Evolutionary conservation across 2,329 filamentous ascomycete species (phyloP).

Genomic region (Sordariomycetes sp.): DNA sequence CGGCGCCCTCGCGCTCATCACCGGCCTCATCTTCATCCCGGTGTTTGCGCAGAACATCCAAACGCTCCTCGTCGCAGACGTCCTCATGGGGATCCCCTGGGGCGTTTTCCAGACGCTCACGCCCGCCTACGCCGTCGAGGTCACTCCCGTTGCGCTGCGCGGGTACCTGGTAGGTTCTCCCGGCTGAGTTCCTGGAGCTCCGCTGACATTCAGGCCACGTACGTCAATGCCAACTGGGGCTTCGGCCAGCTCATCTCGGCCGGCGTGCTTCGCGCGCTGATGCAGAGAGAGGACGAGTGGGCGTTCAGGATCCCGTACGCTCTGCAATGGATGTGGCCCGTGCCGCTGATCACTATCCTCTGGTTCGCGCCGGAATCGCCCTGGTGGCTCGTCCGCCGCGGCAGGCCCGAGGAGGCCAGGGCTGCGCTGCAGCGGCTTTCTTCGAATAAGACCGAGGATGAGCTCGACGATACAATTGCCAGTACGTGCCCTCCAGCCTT

Average conservation of each 20-base stretch:
- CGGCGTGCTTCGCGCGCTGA: conserved; percentile 41
- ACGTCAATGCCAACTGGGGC: no score
- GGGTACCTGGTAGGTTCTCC: no score
- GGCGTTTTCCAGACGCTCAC: conserved; percentile 44
- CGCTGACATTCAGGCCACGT: no score
- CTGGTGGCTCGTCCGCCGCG: conserved; percentile 45
- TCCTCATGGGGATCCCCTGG: conserved; percentile 52
- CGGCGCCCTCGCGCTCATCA: conserved; percentile 24
- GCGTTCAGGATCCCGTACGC: conserved; percentile 37
- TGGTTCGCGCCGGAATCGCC: conserved; percentile 40
- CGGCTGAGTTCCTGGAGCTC: conserved; percentile 54
- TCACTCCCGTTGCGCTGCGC: conserved; percentile 47
- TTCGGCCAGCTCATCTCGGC: conserved; percentile 51
- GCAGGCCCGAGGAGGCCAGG: conserved; percentile 29
- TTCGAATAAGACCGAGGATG: conserved; percentile 10
- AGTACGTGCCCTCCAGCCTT: no score
- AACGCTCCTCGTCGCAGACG: conserved; percentile 39
- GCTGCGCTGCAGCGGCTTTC: conserved; percentile 39
- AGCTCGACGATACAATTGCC: conserved; percentile 29
- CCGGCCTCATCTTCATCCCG: conserved; percentile 34
- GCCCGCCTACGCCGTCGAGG: conserved; percentile 40
- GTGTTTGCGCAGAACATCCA: conserved; percentile 38
- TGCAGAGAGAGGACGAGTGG: neutral
- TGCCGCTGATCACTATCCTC: conserved; percentile 18
- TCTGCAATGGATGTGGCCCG: conserved; percentile 50